These are phyloP conservation scores for Biscogniauxia mediterranea DNA, from an alignment of 2,329 filamentous ascomycete genomes.

Conservation along the genomic window DNA sequence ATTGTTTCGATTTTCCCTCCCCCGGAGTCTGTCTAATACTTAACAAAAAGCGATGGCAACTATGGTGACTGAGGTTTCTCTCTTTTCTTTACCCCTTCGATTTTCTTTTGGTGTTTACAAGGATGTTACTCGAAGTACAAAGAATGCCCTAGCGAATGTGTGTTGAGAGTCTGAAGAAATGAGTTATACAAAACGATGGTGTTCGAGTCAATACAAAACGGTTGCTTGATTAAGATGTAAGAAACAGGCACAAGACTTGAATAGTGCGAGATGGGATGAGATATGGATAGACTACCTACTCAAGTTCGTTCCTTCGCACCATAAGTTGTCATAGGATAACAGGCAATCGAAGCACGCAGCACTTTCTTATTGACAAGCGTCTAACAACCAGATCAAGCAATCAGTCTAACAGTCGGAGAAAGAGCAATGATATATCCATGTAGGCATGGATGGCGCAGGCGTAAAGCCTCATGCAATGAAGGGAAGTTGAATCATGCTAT, in stretches of 20 bases:
- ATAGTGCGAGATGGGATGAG: not conserved
- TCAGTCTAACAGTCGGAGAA: too few relatives aligned
- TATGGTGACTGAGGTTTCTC: not conserved
- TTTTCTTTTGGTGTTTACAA: not conserved
- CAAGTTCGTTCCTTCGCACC: not conserved
- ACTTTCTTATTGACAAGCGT: too few relatives aligned
- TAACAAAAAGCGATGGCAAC: not conserved
- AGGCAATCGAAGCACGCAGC: too few relatives aligned
- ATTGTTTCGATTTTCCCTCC: too few relatives aligned
- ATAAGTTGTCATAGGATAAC: not conserved
- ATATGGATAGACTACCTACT: not conserved
- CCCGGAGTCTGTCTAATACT: not conserved
- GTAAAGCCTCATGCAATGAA: too few relatives aligned
- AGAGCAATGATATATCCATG: too few relatives aligned
- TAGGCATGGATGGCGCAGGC: too few relatives aligned
- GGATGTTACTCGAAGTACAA: not conserved
- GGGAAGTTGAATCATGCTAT: too few relatives aligned
- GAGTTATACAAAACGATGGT: not conserved
- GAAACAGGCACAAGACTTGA: not conserved
- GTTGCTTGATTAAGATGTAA: not conserved
- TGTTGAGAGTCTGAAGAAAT: not conserved
- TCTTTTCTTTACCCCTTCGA: too few relatives aligned
- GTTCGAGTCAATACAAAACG: not conserved
- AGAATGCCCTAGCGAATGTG: conserved; percentile 1
- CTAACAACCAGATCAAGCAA: too few relatives aligned